These are phyloP conservation scores for Amoeboaphelidium protococcarum DNA, from an alignment of 371 early-diverging fungal species.

Conservation along the genomic window DNA sequence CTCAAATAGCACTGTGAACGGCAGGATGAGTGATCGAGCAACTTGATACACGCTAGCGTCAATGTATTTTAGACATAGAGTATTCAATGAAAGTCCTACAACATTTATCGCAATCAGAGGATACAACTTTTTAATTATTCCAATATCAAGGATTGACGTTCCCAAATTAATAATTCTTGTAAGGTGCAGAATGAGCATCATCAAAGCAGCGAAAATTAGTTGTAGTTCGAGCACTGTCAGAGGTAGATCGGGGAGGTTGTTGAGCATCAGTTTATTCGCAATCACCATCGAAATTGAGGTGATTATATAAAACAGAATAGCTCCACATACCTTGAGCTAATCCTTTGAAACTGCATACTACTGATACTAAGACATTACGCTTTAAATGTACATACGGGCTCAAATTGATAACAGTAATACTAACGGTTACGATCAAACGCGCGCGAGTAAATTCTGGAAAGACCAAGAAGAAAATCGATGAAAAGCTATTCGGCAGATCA, in stretches of 20 bases:
- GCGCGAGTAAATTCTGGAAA: too few species aligned
- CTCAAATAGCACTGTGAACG: conserved; percentile 20
- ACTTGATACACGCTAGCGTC: conserved; percentile 28
- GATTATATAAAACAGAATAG: too few species aligned
- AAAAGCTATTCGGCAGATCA: too few species aligned
- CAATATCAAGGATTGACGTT: conserved; percentile 9
- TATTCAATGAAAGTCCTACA: conserved; percentile 22
- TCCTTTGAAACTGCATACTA: too few species aligned
- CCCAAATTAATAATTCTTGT: conserved; percentile 11
- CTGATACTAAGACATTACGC: too few species aligned
- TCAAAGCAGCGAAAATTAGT: conserved; percentile 17
- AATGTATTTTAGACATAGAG: conserved; percentile 21
- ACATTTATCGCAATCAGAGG: conserved; percentile 21
- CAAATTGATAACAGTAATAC: too few species aligned
- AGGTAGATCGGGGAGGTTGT: conserved; percentile 9
- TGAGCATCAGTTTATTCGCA: conserved; percentile 17
- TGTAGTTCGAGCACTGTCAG: conserved; percentile 21
- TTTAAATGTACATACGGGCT: too few species aligned
- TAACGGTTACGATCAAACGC: too few species aligned
- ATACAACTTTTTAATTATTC: conserved; percentile 6
- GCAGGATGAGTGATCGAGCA: conserved; percentile 23
- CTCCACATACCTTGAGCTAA: too few species aligned
- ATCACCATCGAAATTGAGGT: too few species aligned
- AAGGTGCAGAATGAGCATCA: conserved; percentile 8
- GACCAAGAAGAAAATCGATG: too few species aligned